These are phyloP conservation scores for Candida dajiaensis DNA, from an alignment of 805 yeast species.

Conservation along the genomic window DNA sequence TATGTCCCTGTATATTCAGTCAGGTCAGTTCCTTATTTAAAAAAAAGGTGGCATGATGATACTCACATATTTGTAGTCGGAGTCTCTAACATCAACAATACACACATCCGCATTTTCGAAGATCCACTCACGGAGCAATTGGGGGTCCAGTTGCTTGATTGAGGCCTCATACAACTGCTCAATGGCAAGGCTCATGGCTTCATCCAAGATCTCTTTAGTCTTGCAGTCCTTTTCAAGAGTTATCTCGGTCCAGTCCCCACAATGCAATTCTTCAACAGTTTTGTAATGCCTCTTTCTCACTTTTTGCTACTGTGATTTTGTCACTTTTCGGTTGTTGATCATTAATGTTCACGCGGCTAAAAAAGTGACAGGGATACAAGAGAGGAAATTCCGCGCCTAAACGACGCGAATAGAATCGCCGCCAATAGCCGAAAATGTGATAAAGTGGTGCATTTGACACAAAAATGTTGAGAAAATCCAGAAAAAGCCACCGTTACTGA, in stretches of 20 bases:
- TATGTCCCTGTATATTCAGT: not conserved
- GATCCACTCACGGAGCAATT: not conserved
- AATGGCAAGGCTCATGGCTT: not conserved
- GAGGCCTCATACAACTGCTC: not conserved
- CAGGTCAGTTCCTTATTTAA: not conserved
- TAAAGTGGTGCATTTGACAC: slow-evolving; percentile 3
- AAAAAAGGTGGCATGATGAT: not conserved
- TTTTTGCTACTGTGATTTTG: too few relatives aligned
- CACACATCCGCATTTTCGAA: not conserved
- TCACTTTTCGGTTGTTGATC: not conserved
- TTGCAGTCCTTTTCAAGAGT: too few relatives aligned
- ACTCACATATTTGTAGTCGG: slow-evolving; percentile 4
- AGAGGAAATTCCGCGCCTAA: not conserved
- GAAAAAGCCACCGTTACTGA: too few relatives aligned
- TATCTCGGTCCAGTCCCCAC: not conserved
- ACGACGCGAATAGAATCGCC: not conserved
- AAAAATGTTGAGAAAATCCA: slow-evolving; percentile 2
- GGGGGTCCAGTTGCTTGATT: not conserved
- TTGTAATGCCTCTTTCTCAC: not conserved
- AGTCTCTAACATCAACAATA: slow-evolving; percentile 6
- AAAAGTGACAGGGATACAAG: not conserved
- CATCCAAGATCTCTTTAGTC: not conserved
- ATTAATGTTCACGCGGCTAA: too few relatives aligned
- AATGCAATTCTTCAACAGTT: too few relatives aligned
- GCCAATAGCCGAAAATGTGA: slow-evolving; percentile 4